Evolutionary conservation across 768 basidiomycete species (phyloP).

Genomic region (Trametes punicea): DNA sequence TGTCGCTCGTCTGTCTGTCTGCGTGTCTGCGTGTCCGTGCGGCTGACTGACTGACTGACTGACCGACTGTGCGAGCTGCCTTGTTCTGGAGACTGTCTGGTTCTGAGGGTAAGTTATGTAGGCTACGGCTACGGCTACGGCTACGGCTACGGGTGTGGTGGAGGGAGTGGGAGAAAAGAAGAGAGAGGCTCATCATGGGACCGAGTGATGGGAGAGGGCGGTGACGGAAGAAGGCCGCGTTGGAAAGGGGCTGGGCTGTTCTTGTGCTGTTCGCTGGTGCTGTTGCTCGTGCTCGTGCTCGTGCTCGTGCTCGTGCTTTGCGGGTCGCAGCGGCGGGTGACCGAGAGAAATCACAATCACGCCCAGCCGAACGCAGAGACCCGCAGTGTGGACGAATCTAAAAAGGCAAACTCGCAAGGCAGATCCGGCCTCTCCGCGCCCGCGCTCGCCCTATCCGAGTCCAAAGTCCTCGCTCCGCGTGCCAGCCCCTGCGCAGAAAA

Average conservation of each 20-base stretch:
- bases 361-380: conserved; percentile 49
- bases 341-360: conserved; percentile 13
- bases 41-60: not conserved
- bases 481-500: too few species aligned
- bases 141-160: too few species aligned
- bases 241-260: too few species aligned
- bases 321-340: conserved; percentile 5
- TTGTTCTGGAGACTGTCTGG: not conserved
- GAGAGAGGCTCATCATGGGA: too few species aligned
- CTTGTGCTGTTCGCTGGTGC: too few species aligned
- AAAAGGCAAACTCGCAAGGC: conserved; percentile 39
- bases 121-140: not conserved
- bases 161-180: too few species aligned
- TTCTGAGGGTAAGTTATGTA: not conserved
- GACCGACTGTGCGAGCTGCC: not conserved
- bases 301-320: not conserved
- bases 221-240: too few species aligned
- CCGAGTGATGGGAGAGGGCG: too few species aligned
- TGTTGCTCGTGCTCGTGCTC: not conserved
- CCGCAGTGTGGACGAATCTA: conserved; percentile 46
- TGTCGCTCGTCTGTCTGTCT: not conserved
- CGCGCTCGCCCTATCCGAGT: too few species aligned
- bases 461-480: not conserved
- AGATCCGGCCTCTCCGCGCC: conserved; percentile 19
- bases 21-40: not conserved